A percentile compares a stretch with the other conserved stretches of the same genome.
Conservation (phyloP, 768 basidiomycete species). For the Tremella mesenterica region DNA sequence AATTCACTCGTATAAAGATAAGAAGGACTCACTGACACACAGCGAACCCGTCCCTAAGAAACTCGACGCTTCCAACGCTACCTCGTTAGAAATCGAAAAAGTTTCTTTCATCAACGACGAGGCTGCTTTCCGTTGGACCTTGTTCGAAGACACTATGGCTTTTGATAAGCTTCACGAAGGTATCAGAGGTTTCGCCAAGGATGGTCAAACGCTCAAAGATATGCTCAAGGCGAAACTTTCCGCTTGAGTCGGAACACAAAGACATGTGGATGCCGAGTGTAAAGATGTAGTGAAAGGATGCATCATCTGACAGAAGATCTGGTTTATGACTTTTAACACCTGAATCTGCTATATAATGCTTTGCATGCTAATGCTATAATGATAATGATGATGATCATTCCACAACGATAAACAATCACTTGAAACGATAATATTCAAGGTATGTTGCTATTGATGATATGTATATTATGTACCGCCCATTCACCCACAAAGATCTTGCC, state of each 20-base stretch:
- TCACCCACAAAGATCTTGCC: too few relatives aligned
- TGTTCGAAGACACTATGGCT: slow-evolving; percentile 93
- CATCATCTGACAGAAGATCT: too few relatives aligned
- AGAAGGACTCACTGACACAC: neutral
- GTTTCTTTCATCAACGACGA: slow-evolving; percentile 83
- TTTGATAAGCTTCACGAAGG: slow-evolving; percentile 98
- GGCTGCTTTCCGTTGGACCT: slow-evolving; percentile 88
- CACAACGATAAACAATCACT: too few relatives aligned
- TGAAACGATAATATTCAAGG: too few relatives aligned
- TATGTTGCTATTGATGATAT: too few relatives aligned
- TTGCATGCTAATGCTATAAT: too few relatives aligned
- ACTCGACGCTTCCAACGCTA: slow-evolving; percentile 55
- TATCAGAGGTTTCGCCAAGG: slow-evolving; percentile 96
- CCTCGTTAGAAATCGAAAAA: slow-evolving; percentile 58
- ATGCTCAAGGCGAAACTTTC: slow-evolving; percentile 57
- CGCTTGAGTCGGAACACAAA: neutral
- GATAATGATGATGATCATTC: too few relatives aligned
- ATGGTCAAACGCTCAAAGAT: slow-evolving; percentile 67
- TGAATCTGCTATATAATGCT: too few relatives aligned
- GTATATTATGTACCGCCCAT: too few relatives aligned
- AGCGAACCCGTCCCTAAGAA: slow-evolving; percentile 70
- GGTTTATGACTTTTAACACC: too few relatives aligned
- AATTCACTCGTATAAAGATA: too few relatives aligned
- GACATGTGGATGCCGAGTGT: neutral
- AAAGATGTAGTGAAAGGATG: too few relatives aligned